These are phyloP conservation scores for Apiotrichum veenhuisii DNA, from an alignment of 1,284 basidiomycete genomes.

Conservation along the genomic window DNA sequence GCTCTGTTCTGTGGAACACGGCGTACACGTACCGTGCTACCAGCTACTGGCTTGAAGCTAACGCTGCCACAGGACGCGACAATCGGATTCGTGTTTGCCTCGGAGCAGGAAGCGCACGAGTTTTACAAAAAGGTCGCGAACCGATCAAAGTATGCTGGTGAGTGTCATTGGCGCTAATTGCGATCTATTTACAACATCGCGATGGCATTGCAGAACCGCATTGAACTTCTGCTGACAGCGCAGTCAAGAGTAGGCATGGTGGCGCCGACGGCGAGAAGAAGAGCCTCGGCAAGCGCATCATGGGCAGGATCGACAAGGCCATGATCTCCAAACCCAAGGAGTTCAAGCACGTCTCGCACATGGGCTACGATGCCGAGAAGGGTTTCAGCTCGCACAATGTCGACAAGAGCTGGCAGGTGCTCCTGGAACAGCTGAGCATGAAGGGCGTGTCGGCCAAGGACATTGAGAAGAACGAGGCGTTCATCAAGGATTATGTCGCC, in stretches of 20 bases:
- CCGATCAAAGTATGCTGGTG: conserved; percentile 62
- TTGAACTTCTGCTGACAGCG: not conserved
- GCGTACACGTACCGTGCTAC: no score
- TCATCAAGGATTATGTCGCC: conserved; percentile 79
- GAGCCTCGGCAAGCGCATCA: conserved; percentile 57
- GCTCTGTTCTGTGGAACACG: no score
- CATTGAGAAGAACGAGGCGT: conserved; percentile 75
- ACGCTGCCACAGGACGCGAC: conserved; percentile 34
- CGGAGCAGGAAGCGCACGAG: conserved; percentile 80
- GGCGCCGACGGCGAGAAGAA: conserved; percentile 25
- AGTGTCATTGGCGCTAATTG: no score
- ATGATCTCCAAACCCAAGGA: conserved; percentile 79
- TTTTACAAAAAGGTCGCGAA: conserved; percentile 82
- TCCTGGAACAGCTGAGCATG: conserved; percentile 68
- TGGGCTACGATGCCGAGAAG: conserved; percentile 84
- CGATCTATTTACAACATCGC: no score
- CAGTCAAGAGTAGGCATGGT: conserved; percentile 40
- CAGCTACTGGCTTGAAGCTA: no score
- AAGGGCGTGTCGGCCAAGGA: conserved; percentile 64
- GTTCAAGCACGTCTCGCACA: conserved; percentile 89
- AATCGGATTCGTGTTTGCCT: conserved; percentile 82
- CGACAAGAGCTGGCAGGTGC: conserved; percentile 84
- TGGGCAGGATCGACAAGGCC: conserved; percentile 78
- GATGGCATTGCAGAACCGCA: not conserved
- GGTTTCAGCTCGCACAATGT: conserved; percentile 84